Percentiles rank a stretch among this genome's conserved stretches.
These are phyloP conservation scores for Tolypocladium ovalisporum DNA, from an alignment of 2,329 filamentous ascomycete species.

Conservation along the genomic window DNA sequence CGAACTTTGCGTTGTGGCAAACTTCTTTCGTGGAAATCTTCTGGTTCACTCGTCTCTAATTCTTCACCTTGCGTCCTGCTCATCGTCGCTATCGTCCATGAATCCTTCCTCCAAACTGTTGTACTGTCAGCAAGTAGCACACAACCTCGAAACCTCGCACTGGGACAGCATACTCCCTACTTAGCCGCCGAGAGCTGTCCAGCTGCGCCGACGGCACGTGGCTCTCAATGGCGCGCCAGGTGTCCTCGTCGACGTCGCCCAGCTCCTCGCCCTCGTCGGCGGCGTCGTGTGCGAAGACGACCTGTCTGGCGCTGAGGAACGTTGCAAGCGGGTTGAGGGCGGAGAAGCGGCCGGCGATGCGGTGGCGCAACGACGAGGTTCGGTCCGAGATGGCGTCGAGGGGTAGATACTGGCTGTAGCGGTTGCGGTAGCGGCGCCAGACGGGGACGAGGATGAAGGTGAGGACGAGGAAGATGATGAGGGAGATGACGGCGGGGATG, in stretches of 20 bases:
- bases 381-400: constrained; percentile 51
- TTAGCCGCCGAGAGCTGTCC: constrained; percentile 52
- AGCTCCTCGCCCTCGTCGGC: constrained; percentile 55
- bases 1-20: not conserved
- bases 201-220: constrained; percentile 21
- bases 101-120: constrained; percentile 23
- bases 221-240: constrained; percentile 28
- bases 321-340: constrained; percentile 27
- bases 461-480: constrained; percentile 55
- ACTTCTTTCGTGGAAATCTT: not conserved
- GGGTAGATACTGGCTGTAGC: constrained; percentile 66
- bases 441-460: constrained; percentile 56
- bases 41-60: not conserved
- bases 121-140: constrained; percentile 7
- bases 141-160: not conserved
- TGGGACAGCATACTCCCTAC: constrained; percentile 50
- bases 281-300: constrained; percentile 21
- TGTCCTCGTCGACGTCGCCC: constrained; percentile 44
- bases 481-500: constrained; percentile 59
- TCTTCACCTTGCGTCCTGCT: constrained; percentile 14
- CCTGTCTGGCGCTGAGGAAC: constrained; percentile 34
- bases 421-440: constrained; percentile 58
- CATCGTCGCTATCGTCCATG: constrained; percentile 32
- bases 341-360: constrained; percentile 25
- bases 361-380: constrained; percentile 41